Evolutionary conservation across 2,329 filamentous ascomycete genomes (phyloP).

Genomic region (Aaosphaeria pasadenensis): DNA sequence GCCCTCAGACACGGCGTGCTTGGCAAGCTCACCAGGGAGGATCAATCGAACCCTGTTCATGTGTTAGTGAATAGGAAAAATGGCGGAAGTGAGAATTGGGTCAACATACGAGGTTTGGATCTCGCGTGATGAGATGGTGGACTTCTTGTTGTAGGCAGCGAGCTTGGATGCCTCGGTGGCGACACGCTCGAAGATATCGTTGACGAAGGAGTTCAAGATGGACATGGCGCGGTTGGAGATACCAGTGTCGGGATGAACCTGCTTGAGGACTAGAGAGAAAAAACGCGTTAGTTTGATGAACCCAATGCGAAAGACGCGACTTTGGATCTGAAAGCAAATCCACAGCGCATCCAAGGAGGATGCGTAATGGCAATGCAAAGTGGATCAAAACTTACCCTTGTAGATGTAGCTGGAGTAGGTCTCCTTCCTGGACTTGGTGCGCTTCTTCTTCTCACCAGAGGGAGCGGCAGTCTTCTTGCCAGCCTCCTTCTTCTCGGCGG

Average conservation of each 20-base stretch:
- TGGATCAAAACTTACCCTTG: slow-evolving; percentile 70
- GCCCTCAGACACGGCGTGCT: slow-evolving; percentile 98
- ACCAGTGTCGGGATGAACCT: slow-evolving; percentile 99
- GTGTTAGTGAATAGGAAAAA: neutral
- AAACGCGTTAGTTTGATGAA: slow-evolving; percentile 35
- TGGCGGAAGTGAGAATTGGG: slow-evolving; percentile 21
- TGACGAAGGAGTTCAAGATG: slow-evolving; percentile 99
- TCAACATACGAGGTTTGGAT: slow-evolving; percentile 85
- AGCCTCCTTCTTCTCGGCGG: slow-evolving; percentile 98
- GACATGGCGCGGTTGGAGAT: slow-evolving; percentile 99
- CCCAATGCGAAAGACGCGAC: neutral
- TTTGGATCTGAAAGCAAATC: slow-evolving; percentile 1
- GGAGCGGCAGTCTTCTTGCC: slow-evolving; percentile 97
- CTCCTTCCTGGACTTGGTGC: slow-evolving; percentile 99
- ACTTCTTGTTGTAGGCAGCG: slow-evolving; percentile 99
- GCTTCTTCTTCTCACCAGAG: slow-evolving; percentile 99
- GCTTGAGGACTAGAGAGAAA: slow-evolving; percentile 78
- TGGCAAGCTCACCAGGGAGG: slow-evolving; percentile 96
- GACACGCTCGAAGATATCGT: slow-evolving; percentile 99
- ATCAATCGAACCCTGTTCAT: slow-evolving; percentile 76
- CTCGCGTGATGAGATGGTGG: slow-evolving; percentile 97
- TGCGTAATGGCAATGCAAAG: slow-evolving; percentile 6
- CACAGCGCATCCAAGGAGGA: neutral
- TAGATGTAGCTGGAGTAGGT: slow-evolving; percentile 99
- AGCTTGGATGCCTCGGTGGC: slow-evolving; percentile 99